phyloP scores from a whole-genome alignment of 1,284 basidiomycete species.

The Puccinia horiana region DNA sequence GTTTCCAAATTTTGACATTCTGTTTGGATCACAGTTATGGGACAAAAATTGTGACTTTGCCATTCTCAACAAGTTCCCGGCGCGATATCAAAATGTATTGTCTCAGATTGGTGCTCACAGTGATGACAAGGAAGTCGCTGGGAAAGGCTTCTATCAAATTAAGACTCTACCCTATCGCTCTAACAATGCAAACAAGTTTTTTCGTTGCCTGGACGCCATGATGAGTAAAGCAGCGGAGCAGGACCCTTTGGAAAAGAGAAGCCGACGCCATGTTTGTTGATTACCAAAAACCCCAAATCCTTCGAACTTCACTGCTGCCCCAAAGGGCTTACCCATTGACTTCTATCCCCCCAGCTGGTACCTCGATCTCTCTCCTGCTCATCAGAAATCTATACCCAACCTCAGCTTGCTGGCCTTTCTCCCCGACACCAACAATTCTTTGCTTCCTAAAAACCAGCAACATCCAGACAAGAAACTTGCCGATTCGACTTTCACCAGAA shows the following conservation, averaged over 20 bases:
- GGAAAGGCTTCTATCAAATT: conserved; percentile 20
- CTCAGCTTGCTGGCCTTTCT: background rate
- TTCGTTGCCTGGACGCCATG: conserved; percentile 4
- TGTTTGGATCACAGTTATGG: conserved; percentile 11
- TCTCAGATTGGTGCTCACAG: conserved; percentile 14
- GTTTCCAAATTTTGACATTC: background rate
- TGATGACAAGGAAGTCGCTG: conserved; percentile 19
- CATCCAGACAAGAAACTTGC: conserved; percentile 30
- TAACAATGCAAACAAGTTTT: conserved; percentile 9
- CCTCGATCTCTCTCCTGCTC: background rate
- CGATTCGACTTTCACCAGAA: conserved; percentile 8
- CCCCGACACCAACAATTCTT: conserved; percentile 16
- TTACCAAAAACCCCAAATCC: background rate
- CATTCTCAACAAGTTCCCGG: conserved; percentile 23
- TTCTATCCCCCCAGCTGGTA: conserved; percentile 30
- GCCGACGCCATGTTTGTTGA: background rate
- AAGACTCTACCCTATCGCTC: conserved; percentile 30
- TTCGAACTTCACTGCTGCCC: conserved; percentile 7
- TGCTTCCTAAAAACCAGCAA: background rate
- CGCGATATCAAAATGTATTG: conserved; percentile 12
- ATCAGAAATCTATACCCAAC: background rate
- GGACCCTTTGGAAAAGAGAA: background rate
- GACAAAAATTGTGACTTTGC: background rate
- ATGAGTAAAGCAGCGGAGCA: background rate
- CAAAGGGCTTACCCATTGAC: conserved; percentile 22